Base-by-base conservation (phyloP, 2,329 filamentous ascomycete species). In the Calonectria multiphialidica region DNA sequence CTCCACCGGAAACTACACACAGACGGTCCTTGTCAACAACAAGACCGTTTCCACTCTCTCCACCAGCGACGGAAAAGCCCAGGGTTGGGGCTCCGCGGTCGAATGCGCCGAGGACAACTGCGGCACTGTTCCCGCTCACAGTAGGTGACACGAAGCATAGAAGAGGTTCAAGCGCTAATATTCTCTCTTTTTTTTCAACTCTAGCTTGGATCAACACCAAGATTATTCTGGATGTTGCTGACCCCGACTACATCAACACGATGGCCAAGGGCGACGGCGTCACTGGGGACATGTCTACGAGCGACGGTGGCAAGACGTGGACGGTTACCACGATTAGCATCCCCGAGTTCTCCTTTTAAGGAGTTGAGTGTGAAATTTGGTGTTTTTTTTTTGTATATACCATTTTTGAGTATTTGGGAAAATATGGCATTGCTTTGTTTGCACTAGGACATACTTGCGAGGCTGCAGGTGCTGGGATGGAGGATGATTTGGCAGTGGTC, bases 61-160 rank as follows among this genome's bases (percentile, higher is more conserved):
- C 2, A 88, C 87, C 59, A 84, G 80, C 65, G 83, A 84, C 70
- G 85, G 82, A 28, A 75, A 84, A 9, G 85, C 85, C 4, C 75
- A 82, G 79, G 85, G 85, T 74, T 87, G 84, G 81, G 86, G 85
- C 2, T 84, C 82, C 45, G 81, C 85, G 0, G 83, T 87, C 21
- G 90, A 93, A 80, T 91, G 90, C 82, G 94, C 92, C 67, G 92
- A 91, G 81, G 93, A 96, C 83, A 93, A 94, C 86, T 96, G 94
- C 87, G 94, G 94, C 75, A 78, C 74, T 2, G 66, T 80, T 23
- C 64, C 64, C 35, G 76, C 76, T 45, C 75, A 78, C 28, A 67
- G 76, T 78, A 73, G 67, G 76, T 62, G 16, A 3, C 2, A 5
- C 1, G 0, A 13, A 35, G 12, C 10, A 0, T 25, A 3, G 33